Base-by-base conservation (phyloP, 306 rosid genomes). In the Malus sylvestris region DNA sequence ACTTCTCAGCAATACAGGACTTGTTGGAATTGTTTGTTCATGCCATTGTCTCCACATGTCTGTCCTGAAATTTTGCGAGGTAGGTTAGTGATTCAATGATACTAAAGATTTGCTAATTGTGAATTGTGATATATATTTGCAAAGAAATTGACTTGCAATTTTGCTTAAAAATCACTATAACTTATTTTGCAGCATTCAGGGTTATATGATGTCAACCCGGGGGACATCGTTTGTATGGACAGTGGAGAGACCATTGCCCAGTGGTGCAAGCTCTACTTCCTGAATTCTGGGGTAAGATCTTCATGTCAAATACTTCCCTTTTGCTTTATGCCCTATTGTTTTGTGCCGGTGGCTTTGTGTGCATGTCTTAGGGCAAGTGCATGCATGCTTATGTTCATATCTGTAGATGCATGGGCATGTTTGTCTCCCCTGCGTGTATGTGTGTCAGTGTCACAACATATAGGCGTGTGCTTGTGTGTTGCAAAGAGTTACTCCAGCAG, bases 1-100 rank as follows among this genome's bases (percentile, higher is more conserved):
- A 53, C 84, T 83, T 53, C 71, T 83, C 73, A 83, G 84, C 70
- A 80, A 76, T 80, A 83, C 87, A 23, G 87, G 87, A 80, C 84
- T 80, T 76, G 74, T 83, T 53, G 92, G 92, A 74, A 81, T 88
- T 83, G 88, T 90, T 80, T 90, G 91, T 83, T 86, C 87, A 46
- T 90, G 96, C 79, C 96, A 90, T 61, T 68, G 16, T 80, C 59
- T 78, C 68, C 92, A 85, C 88, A 90, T 88, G 96, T 90, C 92
- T 15, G 87, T 88, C 51, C 77, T 79, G 7, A 88, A 88, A 83
- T 90, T 90, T 88, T 90, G 92, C 32, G 90, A 90, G 96, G 96
- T 88, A 69, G 51, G 25, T 71, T 55, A 58, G 44, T 72, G 71
- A 32, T 71, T 32, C 13, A 25, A 16, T 81, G 30, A 55, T 67